Evolutionary conservation across 2,329 filamentous ascomycete species (phyloP).

Genomic region (Fonsecaea pugnacius): DNA sequence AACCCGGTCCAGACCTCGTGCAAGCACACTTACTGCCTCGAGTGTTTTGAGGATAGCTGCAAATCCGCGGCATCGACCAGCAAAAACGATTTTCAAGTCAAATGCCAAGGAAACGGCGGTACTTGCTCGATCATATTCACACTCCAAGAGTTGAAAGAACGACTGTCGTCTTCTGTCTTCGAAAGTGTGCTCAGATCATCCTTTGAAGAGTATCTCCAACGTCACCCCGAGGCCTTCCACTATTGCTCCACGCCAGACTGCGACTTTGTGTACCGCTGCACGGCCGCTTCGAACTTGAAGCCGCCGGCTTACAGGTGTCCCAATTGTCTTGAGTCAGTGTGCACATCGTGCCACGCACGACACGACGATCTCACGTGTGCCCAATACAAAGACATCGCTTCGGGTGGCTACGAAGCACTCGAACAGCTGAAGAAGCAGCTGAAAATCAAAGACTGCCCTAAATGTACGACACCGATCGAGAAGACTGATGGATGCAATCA

Average conservation of each 20-base stretch:
- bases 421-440: slow-evolving; percentile 18
- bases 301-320: slow-evolving; percentile 42
- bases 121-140: slow-evolving; percentile 34
- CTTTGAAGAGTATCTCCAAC: slow-evolving; percentile 44
- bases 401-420: slow-evolving; percentile 30
- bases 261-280: slow-evolving; percentile 48
- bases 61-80: slow-evolving; percentile 31
- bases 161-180: slow-evolving; percentile 42
- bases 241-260: slow-evolving; percentile 55
- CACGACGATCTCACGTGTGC: slow-evolving; percentile 37
- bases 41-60: slow-evolving; percentile 56
- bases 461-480: slow-evolving; percentile 25
- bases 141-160: slow-evolving; percentile 35
- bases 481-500: slow-evolving; percentile 24
- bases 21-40: slow-evolving; percentile 66
- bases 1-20: slow-evolving; percentile 45
- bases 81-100: slow-evolving; percentile 31
- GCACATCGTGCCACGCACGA: slow-evolving; percentile 36
- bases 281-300: slow-evolving; percentile 13
- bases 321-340: slow-evolving; percentile 41
- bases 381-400: slow-evolving; percentile 37
- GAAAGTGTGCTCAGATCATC: slow-evolving; percentile 48
- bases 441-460: slow-evolving; percentile 25
- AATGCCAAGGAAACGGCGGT: slow-evolving; percentile 34
- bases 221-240: slow-evolving; percentile 41